Evolutionary conservation across 352 stramenopile genomes (phyloP).

Genomic region (Thraustochytrium striatum): DNA sequence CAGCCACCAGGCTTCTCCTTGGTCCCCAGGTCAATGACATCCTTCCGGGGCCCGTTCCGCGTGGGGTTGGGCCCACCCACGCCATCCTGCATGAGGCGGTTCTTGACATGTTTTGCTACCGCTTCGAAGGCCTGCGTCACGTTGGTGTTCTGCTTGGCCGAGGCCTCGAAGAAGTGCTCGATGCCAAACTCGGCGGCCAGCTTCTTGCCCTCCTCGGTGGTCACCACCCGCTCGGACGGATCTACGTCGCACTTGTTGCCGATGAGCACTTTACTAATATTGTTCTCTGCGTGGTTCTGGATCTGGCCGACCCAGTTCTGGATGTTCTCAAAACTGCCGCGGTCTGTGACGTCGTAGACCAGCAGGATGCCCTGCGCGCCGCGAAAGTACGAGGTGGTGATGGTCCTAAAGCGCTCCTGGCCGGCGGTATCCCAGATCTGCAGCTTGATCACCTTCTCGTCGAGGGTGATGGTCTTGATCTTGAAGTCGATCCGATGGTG

Average conservation of each 20-base stretch:
- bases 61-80: neutral
- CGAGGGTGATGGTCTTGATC: constrained; percentile 81
- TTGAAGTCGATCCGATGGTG: constrained; percentile 86
- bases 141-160: constrained; percentile 92
- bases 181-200: constrained; percentile 88
- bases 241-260: constrained; percentile 99
- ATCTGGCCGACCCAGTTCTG: constrained; percentile 96
- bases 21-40: no score
- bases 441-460: constrained; percentile 96
- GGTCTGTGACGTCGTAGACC: constrained; percentile 96
- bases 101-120: constrained; percentile 32
- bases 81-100: constrained; percentile 28
- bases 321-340: constrained; percentile 93
- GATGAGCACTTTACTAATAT: constrained; percentile 99
- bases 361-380: constrained; percentile 92
- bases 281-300: constrained; percentile 94
- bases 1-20: no score
- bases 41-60: no score
- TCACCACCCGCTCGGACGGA: constrained; percentile 88
- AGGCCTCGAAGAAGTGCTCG: constrained; percentile 89
- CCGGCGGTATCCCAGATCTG: constrained; percentile 88
- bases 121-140: constrained; percentile 67
- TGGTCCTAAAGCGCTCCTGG: constrained; percentile 97
- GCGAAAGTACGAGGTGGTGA: constrained; percentile 97
- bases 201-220: constrained; percentile 85